Percentiles rank a stretch among this genome's conserved stretches.
Conservation (phyloP, 495 filamentous ascomycete species). For the Neurospora sp. region DNA sequence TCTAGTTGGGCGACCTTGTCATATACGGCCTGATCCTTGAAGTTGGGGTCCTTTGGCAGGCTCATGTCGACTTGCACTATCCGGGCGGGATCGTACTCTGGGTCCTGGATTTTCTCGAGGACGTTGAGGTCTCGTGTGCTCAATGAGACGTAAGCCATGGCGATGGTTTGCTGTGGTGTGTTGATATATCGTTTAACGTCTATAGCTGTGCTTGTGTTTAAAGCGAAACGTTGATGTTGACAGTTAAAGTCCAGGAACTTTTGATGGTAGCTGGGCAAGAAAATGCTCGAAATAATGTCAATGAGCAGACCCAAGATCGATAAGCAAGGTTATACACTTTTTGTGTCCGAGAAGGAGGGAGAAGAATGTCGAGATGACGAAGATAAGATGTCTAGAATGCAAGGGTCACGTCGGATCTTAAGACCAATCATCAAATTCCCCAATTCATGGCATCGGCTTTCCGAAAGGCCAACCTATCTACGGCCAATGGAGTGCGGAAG, state of each 20-base stretch:
- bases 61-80: constrained; percentile 43
- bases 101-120: constrained; percentile 70
- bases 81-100: constrained; percentile 52
- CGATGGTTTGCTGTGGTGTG: constrained; percentile 3
- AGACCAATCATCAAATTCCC: background rate
- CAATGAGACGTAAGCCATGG: constrained; percentile 43
- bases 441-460: background rate
- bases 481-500: background rate
- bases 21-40: constrained; percentile 28
- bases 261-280: background rate
- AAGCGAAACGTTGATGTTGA: background rate
- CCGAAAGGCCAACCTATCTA: background rate
- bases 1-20: constrained; percentile 31
- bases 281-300: background rate
- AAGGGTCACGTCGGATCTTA: background rate
- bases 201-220: background rate
- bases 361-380: background rate
- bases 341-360: background rate
- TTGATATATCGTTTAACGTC: background rate
- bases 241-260: background rate
- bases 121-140: constrained; percentile 60
- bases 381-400: background rate
- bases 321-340: background rate
- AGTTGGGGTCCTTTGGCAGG: constrained; percentile 52
- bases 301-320: background rate